Conservation (phyloP, 805 yeast genomes). For the Metschnikowia lochheadii region DNA sequence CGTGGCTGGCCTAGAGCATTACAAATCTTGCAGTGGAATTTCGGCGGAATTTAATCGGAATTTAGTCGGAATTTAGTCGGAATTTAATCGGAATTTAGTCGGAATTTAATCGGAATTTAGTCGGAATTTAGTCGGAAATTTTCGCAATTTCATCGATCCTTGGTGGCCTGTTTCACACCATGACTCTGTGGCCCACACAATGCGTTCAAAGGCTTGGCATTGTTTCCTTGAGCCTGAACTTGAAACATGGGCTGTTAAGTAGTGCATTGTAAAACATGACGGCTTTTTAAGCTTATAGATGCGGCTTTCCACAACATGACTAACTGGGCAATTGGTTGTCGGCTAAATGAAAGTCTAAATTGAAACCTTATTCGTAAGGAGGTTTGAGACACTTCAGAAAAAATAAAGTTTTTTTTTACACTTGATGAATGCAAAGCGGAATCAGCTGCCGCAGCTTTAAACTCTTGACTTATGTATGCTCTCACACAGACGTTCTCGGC, state of each 20-base stretch:
- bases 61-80: background rate
- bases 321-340: background rate
- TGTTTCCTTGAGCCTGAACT: background rate
- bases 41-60: slow-evolving; percentile 1
- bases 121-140: slow-evolving; percentile 1
- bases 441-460: too few species aligned
- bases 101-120: background rate
- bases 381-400: too few species aligned
- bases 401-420: too few species aligned
- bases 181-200: background rate
- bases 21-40: background rate
- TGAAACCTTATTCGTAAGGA: too few species aligned
- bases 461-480: background rate
- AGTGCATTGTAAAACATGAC: background rate
- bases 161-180: too few species aligned
- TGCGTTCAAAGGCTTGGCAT: background rate
- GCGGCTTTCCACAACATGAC: background rate
- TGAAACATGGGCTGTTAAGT: background rate
- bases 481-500: background rate
- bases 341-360: too few species aligned
- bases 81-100: too few species aligned
- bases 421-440: too few species aligned
- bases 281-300: background rate
- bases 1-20: background rate
- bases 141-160: background rate